Base-by-base conservation (phyloP, 805 yeast genomes). In the Yarrowia hollandica region DNA sequence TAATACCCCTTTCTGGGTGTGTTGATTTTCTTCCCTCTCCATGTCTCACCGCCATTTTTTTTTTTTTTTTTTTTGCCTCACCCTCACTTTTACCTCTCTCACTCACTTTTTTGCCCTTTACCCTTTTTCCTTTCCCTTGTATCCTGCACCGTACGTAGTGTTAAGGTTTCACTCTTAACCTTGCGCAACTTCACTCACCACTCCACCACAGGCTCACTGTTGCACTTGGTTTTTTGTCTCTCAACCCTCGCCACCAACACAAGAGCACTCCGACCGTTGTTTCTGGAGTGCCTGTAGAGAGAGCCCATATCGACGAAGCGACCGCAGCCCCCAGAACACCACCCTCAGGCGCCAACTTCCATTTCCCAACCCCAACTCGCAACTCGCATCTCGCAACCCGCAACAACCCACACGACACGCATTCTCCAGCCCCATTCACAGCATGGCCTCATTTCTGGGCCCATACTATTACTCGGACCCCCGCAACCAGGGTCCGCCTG, bases 391-490 rank as follows among this genome's bases (percentile, higher is more conserved):
- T 25, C 46, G 48, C 33, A 21, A 25, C 31, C 22, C 22, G 3
- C 30, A 19, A 8, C 19, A 15, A 12, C 21, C 19, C 52, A 30
- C 19, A 31, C 7, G 14, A 39, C n/a, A 26, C 19, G 9, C 16
- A 18, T 23, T 12, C 48, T 9, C 22, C 22, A 42, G 34, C 38
- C 30, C 30, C 22, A n/a, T 6, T n/a, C 34, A 6, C 7, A 48
- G 21, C n/a, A 48, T 48, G 55, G 38, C 55, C 39, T 48, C 55
- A 33, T 48, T 48, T 6, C 55, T 48, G 30, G 55, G 55, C 18
- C 55, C 55, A 22, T 48, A 48, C 14, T 31, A 31, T 30, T 48
- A 48, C 39, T 11, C 55, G 28, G 55, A 48, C 31, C 55, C 55
- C 22, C 55, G 55, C 12, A 31, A 31, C 30, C 38, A 48, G 30